Conservation (phyloP, 371 early-diverging fungal genomes). For the Zopfochytrium polystomum region DNA sequence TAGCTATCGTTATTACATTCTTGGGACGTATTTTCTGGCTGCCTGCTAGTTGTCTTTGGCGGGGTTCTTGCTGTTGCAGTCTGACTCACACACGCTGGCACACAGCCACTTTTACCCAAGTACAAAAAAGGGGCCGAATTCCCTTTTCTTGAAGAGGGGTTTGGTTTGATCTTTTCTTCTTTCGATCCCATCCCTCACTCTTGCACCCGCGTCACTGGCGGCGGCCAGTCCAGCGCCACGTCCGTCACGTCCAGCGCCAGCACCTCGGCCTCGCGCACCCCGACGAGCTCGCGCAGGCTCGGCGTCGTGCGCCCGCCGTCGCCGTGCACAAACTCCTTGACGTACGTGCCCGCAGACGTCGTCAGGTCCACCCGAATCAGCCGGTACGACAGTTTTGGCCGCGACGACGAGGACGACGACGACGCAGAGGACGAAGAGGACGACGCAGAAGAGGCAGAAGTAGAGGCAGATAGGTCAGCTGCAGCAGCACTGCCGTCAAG, state of each 20-base stretch:
- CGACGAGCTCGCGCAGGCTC: slow-evolving; percentile 65
- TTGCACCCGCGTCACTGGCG: too few species aligned
- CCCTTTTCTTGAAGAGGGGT: too few species aligned
- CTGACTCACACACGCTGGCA: too few species aligned
- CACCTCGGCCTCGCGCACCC: slow-evolving; percentile 61
- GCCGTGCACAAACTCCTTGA: slow-evolving; percentile 98
- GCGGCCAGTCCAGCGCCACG: slow-evolving; percentile 17
- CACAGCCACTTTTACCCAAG: too few species aligned
- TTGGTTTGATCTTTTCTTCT: too few species aligned
- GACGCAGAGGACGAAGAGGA: too few species aligned
- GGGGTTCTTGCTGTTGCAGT: too few species aligned
- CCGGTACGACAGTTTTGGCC: background rate
- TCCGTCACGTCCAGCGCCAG: slow-evolving; percentile 76
- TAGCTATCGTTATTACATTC: too few species aligned
- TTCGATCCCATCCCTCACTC: too few species aligned
- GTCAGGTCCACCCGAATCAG: slow-evolving; percentile 60
- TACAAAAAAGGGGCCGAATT: too few species aligned
- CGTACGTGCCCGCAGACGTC: slow-evolving; percentile 94
- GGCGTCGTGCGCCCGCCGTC: slow-evolving; percentile 92
- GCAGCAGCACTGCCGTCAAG: background rate
- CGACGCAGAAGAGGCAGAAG: background rate
- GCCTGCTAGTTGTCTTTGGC: too few species aligned
- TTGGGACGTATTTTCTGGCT: too few species aligned
- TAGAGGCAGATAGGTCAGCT: background rate
- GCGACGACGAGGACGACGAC: background rate